Conservation (phyloP, 306 rosid genomes). For the Lathyrus oleraceus region DNA sequence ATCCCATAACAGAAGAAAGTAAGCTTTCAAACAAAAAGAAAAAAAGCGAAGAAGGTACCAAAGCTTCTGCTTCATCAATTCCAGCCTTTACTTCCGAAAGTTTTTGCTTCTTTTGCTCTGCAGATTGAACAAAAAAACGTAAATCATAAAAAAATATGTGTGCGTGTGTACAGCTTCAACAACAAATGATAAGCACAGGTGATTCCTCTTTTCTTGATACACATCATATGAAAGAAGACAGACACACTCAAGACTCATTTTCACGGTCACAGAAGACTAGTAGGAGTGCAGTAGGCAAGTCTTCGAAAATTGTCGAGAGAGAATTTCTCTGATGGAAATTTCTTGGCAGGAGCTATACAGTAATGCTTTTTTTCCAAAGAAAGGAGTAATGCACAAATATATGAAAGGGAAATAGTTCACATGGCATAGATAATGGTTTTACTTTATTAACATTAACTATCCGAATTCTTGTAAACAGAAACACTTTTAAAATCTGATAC, state of each 20-base stretch:
- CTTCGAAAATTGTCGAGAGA: too few relatives aligned
- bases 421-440: not conserved
- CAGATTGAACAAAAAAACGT: conserved; percentile 35
- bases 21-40: conserved; percentile 17
- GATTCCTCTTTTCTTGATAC: conserved; percentile 15
- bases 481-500: too few relatives aligned
- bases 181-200: conserved; percentile 2
- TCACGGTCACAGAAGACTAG: too few relatives aligned
- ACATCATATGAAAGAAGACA: not conserved
- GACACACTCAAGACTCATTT: not conserved
- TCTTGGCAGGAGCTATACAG: not conserved
- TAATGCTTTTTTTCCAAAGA: not conserved
- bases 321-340: not conserved
- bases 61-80: conserved; percentile 85
- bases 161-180: not conserved
- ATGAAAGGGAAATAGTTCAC: not conserved
- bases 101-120: conserved; percentile 94
- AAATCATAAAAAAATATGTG: conserved; percentile 5
- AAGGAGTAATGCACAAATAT: not conserved
- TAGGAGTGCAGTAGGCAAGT: too few relatives aligned
- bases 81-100: conserved; percentile 77
- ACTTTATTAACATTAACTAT: too few relatives aligned
- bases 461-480: too few relatives aligned
- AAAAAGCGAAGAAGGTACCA: conserved; percentile 51
- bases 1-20: conserved; percentile 20